Evolutionary conservation across 441 rosid genomes (phyloP).

Genomic region (Manihot esculenta): DNA sequence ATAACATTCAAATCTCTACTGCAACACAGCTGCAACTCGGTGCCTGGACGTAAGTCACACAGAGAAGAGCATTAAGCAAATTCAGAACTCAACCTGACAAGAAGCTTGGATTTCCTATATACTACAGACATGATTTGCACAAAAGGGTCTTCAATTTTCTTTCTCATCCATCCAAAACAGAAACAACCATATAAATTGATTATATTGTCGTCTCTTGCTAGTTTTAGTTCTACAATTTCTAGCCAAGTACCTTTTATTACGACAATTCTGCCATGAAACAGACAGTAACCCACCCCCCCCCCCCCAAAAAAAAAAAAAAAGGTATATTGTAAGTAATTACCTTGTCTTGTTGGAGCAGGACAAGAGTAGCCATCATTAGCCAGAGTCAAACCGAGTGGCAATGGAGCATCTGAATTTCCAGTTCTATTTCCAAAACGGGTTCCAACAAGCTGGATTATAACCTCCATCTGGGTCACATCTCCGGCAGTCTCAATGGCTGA

Average conservation of each 20-base stretch:
- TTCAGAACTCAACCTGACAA: background rate
- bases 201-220: no score
- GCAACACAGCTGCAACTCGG: conserved; percentile 66
- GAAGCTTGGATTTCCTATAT: no score
- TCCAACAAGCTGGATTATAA: conserved; percentile 60
- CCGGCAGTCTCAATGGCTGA: conserved; percentile 92
- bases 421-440: conserved; percentile 73
- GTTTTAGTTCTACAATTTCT: no score
- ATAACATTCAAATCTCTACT: conserved; percentile 31
- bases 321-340: conserved; percentile 25
- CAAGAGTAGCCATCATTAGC: conserved; percentile 68
- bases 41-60: conserved; percentile 38
- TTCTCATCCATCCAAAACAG: no score
- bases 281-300: no score
- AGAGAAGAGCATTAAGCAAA: background rate
- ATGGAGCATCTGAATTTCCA: conserved; percentile 42
- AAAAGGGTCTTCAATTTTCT: no score
- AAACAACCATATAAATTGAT: no score
- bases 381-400: conserved; percentile 65
- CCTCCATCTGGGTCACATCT: conserved; percentile 70
- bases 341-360: conserved; percentile 45
- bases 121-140: no score
- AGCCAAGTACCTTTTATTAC: no score
- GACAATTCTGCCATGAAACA: no score
- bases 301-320: no score